Conservation (phyloP, 2,329 filamentous ascomycete species). For the Penicillium sp. region DNA sequence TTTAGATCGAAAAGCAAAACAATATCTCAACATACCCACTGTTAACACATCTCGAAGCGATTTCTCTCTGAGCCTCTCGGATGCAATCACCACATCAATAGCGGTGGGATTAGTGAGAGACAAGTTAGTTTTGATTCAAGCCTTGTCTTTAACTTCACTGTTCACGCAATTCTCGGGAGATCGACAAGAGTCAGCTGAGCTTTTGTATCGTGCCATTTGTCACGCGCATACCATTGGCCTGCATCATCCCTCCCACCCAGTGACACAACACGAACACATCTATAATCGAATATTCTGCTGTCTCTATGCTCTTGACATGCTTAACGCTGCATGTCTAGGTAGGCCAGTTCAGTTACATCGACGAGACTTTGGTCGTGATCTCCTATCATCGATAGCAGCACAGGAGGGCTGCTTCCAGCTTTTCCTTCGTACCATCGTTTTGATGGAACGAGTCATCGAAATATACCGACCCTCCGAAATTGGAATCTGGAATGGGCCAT, state of each 20-base stretch:
- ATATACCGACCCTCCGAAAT: not conserved
- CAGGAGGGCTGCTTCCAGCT: not conserved
- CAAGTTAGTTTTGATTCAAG: not conserved
- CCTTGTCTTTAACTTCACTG: not conserved
- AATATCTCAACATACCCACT: not conserved
- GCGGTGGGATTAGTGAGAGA: not conserved
- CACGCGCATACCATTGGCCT: slow-evolving; percentile 1
- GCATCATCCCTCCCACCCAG: not conserved
- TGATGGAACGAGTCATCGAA: not conserved
- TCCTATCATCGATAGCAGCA: not conserved
- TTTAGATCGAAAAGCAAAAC: not conserved
- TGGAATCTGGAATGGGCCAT: not conserved
- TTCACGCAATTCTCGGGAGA: slow-evolving; percentile 1
- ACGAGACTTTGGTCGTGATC: not conserved
- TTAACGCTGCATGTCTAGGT: not conserved
- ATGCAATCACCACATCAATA: not conserved
- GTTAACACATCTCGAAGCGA: not conserved
- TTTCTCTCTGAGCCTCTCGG: not conserved
- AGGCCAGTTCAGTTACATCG: slow-evolving; percentile 1
- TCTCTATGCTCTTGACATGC: not conserved
- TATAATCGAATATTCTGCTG: not conserved
- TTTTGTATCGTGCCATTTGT: slow-evolving; percentile 1
- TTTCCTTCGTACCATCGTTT: not conserved
- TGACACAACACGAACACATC: not conserved
- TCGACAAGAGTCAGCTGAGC: not conserved